Conservation (phyloP, 768 basidiomycete genomes). For the Cystobasidium ongulense region DNA sequence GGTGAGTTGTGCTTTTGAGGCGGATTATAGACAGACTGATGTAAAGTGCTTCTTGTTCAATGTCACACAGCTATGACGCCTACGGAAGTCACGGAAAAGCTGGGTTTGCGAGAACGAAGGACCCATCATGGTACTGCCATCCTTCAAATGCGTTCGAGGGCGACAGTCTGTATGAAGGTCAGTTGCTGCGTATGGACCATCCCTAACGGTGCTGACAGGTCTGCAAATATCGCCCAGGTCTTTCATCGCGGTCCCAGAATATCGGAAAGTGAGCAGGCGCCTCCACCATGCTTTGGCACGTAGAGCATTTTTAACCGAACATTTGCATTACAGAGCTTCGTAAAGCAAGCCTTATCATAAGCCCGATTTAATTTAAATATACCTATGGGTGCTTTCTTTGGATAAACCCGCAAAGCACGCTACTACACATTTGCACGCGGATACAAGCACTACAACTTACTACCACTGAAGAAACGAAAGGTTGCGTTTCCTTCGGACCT, state of each 20-base stretch:
- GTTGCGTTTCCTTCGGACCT: too few relatives aligned
- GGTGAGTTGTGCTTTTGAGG: conserved; percentile 54
- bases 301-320: too few relatives aligned
- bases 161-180: conserved; percentile 88
- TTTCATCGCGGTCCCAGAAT: conserved; percentile 95
- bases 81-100: conserved; percentile 93
- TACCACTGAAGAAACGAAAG: too few relatives aligned
- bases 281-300: neutral
- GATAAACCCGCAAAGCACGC: too few relatives aligned
- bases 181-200: conserved; percentile 18
- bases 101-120: conserved; percentile 89
- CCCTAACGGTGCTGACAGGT: neutral
- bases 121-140: conserved; percentile 98
- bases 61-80: conserved; percentile 80
- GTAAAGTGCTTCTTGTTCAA: neutral
- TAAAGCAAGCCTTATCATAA: neutral
- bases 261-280: conserved; percentile 56
- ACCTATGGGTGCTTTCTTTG: too few relatives aligned
- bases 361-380: too few relatives aligned
- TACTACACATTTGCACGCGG: too few relatives aligned
- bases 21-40: neutral
- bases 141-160: conserved; percentile 70
- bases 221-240: conserved; percentile 38
- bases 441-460: too few relatives aligned
- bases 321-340: neutral